phyloP scores from a whole-genome alignment of 805 yeast genomes.

The Candida argentea region DNA sequence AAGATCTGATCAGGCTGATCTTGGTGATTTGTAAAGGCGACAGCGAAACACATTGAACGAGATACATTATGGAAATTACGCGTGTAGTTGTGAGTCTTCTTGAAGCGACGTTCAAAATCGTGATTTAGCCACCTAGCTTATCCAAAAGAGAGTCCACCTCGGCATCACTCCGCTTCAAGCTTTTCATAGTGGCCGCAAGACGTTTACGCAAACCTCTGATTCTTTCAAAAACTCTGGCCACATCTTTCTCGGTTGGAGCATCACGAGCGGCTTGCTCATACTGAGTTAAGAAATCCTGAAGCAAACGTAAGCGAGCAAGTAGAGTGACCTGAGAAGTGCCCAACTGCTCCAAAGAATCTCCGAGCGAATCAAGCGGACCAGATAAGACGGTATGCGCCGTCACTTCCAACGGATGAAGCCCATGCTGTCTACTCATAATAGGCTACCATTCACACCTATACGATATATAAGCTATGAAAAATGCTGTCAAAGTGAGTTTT shows the following conservation, averaged over 20 bases:
- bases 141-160: conserved; percentile 6
- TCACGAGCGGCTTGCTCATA: conserved; percentile 12
- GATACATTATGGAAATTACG: too few relatives aligned
- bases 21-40: too few relatives aligned
- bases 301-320: conserved; percentile 35
- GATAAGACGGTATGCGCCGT: conserved; percentile 48
- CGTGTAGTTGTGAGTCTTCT: too few relatives aligned
- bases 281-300: conserved; percentile 23
- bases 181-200: conserved; percentile 15
- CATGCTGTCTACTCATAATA: too few relatives aligned
- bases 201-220: conserved; percentile 23
- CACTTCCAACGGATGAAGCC: conserved; percentile 55
- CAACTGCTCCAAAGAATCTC: conserved; percentile 40
- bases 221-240: conserved; percentile 11
- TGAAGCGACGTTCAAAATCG: not conserved
- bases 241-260: conserved; percentile 10
- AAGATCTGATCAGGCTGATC: too few relatives aligned
- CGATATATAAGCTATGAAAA: too few relatives aligned
- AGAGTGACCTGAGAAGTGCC: conserved; percentile 50
- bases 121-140: conserved; percentile 1
- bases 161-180: conserved; percentile 26
- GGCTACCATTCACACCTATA: too few relatives aligned
- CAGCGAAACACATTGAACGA: too few relatives aligned
- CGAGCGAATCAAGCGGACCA: conserved; percentile 41
- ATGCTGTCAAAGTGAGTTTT: too few relatives aligned